A percentile compares a stretch with the other conserved stretches of the same genome.
phyloP scores from a whole-genome alignment of 192 early-diverging fungal species.

The Umbelopsis sp. region DNA sequence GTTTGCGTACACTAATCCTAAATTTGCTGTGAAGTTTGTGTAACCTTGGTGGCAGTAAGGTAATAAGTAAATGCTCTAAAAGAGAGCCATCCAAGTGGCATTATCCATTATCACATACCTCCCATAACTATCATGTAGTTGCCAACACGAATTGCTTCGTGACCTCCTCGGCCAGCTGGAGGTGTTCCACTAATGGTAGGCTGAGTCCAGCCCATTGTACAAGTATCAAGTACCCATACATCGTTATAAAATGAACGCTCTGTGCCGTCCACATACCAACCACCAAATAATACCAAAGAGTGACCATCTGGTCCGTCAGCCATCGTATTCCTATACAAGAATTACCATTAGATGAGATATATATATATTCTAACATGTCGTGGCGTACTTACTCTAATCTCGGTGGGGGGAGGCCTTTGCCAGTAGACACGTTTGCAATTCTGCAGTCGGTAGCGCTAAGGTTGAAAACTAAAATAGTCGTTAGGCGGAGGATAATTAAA shows the following conservation, averaged over 20 bases:
- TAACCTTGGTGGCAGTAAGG: not conserved
- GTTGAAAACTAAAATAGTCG: not conserved
- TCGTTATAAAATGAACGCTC: not conserved
- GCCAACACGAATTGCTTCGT: slow-evolving; percentile 8
- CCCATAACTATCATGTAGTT: slow-evolving; percentile 29
- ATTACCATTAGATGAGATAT: not conserved
- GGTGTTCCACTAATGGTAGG: not conserved
- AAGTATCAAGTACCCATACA: slow-evolving; percentile 26
- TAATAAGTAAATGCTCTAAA: not conserved
- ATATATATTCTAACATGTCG: not conserved
- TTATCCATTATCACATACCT: not conserved
- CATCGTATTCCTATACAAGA: not conserved
- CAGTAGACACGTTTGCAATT: not conserved
- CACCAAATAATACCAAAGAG: not conserved
- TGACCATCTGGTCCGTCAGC: not conserved
- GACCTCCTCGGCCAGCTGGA: slow-evolving; percentile 3
- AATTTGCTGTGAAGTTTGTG: not conserved
- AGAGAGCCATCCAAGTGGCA: not conserved
- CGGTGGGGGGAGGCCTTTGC: not conserved
- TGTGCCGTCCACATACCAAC: not conserved
- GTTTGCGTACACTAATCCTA: not conserved
- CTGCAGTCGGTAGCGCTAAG: not conserved
- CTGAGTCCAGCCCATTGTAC: slow-evolving; percentile 23
- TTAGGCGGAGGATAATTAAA: not conserved
- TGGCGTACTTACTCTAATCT: not conserved